Evolutionary conservation across 139 green algal genomes (phyloP).

Genomic region (Coelastrella sp.): DNA sequence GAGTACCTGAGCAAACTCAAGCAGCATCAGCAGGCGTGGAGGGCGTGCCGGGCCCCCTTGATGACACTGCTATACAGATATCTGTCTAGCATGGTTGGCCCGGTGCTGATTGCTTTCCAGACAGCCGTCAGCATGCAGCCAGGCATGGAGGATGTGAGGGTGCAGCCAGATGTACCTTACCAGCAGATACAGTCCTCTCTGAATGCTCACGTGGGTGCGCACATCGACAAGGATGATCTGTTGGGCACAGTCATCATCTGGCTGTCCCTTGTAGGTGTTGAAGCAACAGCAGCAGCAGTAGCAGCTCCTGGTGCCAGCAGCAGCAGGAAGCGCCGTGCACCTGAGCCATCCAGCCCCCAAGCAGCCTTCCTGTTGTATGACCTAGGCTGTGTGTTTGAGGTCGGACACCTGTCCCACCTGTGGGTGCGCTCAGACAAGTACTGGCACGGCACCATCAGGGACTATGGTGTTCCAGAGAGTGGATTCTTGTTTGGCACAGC

Average conservation of each 20-base stretch:
- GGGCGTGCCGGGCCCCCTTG: background rate
- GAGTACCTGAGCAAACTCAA: no score
- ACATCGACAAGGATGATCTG: background rate
- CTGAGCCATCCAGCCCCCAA: no score
- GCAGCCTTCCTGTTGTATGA: background rate
- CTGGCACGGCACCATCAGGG: background rate
- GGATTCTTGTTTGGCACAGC: background rate
- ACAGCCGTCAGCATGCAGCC: background rate
- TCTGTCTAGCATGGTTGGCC: background rate
- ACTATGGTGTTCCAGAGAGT: background rate
- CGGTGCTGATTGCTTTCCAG: background rate
- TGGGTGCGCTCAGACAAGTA: background rate
- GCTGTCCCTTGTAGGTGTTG: background rate
- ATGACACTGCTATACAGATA: background rate
- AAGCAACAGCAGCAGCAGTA: background rate
- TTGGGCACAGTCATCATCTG: background rate
- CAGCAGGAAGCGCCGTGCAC: background rate
- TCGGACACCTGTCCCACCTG: background rate
- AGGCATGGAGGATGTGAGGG: background rate
- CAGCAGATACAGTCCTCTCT: background rate
- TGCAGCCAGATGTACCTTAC: background rate
- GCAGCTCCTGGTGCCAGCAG: background rate
- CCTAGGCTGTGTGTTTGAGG: background rate
- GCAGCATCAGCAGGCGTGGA: background rate
- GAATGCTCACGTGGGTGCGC: background rate